A percentile compares a stretch with the other conserved stretches of the same genome.
phyloP scores from a whole-genome alignment of 331 rosid genomes.

The Cydonia oblonga region DNA sequence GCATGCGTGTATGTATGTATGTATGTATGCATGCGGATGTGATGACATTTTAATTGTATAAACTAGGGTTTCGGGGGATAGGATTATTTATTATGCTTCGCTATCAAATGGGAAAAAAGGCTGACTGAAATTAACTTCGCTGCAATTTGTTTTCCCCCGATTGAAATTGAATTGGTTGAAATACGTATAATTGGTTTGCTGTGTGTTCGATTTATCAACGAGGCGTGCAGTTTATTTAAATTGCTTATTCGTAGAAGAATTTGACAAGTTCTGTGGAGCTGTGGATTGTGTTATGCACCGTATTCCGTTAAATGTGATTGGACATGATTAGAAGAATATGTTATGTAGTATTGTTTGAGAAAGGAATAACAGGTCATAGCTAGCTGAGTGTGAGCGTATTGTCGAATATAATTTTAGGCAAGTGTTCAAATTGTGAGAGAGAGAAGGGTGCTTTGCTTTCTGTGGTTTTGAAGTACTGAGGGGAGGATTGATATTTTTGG shows the following conservation, averaged over 20 bases:
- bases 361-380: not conserved
- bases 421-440: not conserved
- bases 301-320: no score
- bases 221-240: no score
- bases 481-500: not conserved
- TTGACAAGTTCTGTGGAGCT: no score
- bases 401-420: not conserved
- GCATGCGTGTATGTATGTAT: not conserved
- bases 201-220: no score
- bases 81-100: not conserved
- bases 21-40: not conserved
- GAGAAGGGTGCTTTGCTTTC: no score
- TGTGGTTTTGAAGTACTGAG: not conserved
- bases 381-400: not conserved
- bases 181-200: no score
- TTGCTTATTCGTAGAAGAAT: no score
- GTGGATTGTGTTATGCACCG: no score
- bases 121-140: not conserved
- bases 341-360: not conserved
- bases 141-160: not conserved
- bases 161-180: not conserved
- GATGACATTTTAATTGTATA: not conserved
- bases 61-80: constrained; percentile 24
- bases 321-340: no score
- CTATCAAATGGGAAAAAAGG: not conserved